Evolutionary conservation across 768 basidiomycete genomes (phyloP).

Genomic region (Terana coerulea): DNA sequence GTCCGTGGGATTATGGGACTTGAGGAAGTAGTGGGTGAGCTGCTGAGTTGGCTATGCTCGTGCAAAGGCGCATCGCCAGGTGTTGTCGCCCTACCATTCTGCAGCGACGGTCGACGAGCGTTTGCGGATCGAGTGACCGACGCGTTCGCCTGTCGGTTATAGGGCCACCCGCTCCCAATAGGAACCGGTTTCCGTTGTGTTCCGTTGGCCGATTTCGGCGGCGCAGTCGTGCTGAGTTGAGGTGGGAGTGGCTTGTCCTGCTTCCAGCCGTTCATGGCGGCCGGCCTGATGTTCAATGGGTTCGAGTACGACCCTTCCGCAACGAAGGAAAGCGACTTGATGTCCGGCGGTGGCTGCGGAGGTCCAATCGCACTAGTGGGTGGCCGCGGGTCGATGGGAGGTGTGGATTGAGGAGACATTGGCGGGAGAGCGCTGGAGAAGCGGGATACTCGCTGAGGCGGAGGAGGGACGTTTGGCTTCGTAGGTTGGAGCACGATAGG

Average conservation of each 20-base stretch:
- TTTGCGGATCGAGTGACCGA: too few species aligned
- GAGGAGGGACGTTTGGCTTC: background rate
- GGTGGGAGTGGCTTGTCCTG: background rate
- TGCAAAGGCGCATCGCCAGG: too few species aligned
- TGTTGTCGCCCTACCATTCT: too few species aligned
- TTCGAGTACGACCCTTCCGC: slow-evolving; percentile 44
- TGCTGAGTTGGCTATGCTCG: too few species aligned
- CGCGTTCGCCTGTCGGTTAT: slow-evolving; percentile 20
- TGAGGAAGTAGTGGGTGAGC: too few species aligned
- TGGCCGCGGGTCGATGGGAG: too few species aligned
- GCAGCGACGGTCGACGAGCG: too few species aligned
- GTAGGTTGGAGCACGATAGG: background rate
- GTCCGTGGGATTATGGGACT: too few species aligned
- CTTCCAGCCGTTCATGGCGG: slow-evolving; percentile 18
- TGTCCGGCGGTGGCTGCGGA: slow-evolving; percentile 32
- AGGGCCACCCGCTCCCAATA: slow-evolving; percentile 50
- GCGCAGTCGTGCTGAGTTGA: slow-evolving; percentile 6
- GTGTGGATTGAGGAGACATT: too few species aligned
- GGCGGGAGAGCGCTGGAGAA: too few species aligned
- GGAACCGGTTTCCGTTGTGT: slow-evolving; percentile 41
- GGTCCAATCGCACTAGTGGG: too few species aligned
- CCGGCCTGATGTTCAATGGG: slow-evolving; percentile 53
- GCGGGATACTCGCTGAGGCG: too few species aligned
- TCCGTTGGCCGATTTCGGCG: slow-evolving; percentile 21
- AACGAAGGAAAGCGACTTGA: slow-evolving; percentile 36